Conservation (phyloP, 805 yeast species). For the Kregervanrija fluxuum region DNA sequence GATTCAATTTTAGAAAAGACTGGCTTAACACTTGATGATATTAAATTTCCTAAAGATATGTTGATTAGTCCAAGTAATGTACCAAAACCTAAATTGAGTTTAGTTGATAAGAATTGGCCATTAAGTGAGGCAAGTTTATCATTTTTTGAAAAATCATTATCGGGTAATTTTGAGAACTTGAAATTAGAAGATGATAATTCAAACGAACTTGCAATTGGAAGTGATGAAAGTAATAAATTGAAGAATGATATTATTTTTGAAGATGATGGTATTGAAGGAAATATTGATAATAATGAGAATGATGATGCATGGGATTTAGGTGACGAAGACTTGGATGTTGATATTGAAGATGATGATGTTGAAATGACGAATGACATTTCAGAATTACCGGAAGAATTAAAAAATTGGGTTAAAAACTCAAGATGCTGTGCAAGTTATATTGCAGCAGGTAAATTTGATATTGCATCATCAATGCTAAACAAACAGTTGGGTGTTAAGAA, state of each 20-base stretch:
- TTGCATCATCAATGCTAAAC: slow-evolving; percentile 87
- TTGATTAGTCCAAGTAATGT: slow-evolving; percentile 34
- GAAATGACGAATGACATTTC: slow-evolving; percentile 19
- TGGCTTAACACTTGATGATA: slow-evolving; percentile 54
- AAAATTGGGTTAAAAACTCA: slow-evolving; percentile 81
- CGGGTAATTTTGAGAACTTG: slow-evolving; percentile 69
- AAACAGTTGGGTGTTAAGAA: slow-evolving; percentile 82
- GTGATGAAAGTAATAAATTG: slow-evolving; percentile 19
- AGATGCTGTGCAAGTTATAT: slow-evolving; percentile 86
- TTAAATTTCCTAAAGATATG: slow-evolving; percentile 31
- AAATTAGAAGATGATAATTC: slow-evolving; percentile 26
- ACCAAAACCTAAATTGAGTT: slow-evolving; percentile 43
- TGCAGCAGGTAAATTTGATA: slow-evolving; percentile 94
- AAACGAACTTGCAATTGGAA: slow-evolving; percentile 18
- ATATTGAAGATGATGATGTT: slow-evolving; percentile 30
- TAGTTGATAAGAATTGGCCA: slow-evolving; percentile 63
- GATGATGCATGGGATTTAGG: slow-evolving; percentile 79
- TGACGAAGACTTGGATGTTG: slow-evolving; percentile 71
- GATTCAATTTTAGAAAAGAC: slow-evolving; percentile 62
- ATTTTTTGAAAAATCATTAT: slow-evolving; percentile 76
- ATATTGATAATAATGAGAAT: slow-evolving; percentile 34
- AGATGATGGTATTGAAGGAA: slow-evolving; percentile 26
- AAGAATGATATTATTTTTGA: slow-evolving; percentile 7
- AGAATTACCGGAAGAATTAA: slow-evolving; percentile 50
- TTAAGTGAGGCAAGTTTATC: slow-evolving; percentile 63